Conservation (phyloP, 2,329 filamentous ascomycete species). For the Colletotrichum sp. region DNA sequence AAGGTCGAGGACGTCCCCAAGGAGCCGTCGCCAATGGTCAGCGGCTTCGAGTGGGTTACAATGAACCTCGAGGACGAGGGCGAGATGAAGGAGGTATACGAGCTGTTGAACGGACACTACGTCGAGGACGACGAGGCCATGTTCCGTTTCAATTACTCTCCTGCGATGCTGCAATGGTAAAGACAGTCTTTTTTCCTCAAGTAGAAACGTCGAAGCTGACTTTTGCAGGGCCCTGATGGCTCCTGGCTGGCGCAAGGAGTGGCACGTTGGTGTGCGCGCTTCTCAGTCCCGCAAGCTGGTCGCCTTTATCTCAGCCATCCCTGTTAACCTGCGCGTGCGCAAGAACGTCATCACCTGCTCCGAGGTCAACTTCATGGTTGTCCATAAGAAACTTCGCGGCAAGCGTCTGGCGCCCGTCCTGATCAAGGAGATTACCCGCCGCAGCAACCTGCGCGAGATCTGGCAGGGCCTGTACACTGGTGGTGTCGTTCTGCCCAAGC, state of each 20-base stretch:
- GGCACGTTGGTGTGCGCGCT: conserved; percentile 93
- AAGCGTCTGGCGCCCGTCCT: conserved; percentile 92
- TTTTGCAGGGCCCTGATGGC: conserved; percentile 82
- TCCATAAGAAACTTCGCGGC: conserved; percentile 95
- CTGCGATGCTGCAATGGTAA: conserved; percentile 86
- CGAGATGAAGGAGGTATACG: conserved; percentile 88
- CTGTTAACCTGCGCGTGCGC: conserved; percentile 81
- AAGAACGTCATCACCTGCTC: conserved; percentile 76
- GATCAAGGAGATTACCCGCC: conserved; percentile 96
- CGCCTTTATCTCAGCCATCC: conserved; percentile 94
- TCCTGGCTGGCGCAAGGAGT: conserved; percentile 90
- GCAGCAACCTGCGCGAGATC: conserved; percentile 84
- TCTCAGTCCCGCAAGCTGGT: conserved; percentile 84
- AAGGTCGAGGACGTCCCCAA: conserved; percentile 79
- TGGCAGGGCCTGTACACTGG: conserved; percentile 98
- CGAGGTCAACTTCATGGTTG: conserved; percentile 97
- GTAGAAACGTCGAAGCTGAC: not conserved
- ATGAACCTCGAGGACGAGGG: conserved; percentile 81
- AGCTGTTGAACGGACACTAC: conserved; percentile 90
- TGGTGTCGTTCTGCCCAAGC: conserved; percentile 87
- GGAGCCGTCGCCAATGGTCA: conserved; percentile 74
- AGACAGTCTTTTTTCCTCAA: conserved; percentile 1
- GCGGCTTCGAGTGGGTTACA: conserved; percentile 93
- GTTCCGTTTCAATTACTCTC: conserved; percentile 96
- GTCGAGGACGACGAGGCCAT: conserved; percentile 97